These are phyloP conservation scores for Zea mays DNA, from an alignment of 176 grass and related monocot genomes.

Conservation along the genomic window DNA sequence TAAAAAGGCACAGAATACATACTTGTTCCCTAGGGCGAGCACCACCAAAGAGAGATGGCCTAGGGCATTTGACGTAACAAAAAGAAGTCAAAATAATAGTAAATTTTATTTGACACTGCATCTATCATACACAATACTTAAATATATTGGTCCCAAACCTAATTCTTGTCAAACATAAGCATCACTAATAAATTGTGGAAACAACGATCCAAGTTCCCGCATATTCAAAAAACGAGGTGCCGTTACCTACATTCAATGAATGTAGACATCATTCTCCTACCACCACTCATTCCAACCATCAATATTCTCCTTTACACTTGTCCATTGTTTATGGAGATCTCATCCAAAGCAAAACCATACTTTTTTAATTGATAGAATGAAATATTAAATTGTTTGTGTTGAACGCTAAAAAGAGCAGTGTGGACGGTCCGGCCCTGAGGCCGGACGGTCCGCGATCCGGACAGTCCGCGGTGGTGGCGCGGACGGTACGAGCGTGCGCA, in stretches of 20 bases:
- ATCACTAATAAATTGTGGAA: background rate
- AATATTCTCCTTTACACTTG: background rate
- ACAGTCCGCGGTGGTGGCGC: too few relatives aligned
- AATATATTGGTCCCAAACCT: background rate
- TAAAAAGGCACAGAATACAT: conserved; percentile 27
- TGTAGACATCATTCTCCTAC: conserved; percentile 9
- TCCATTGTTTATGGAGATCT: background rate
- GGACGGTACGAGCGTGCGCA: too few relatives aligned
- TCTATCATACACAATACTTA: background rate
- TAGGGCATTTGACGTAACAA: conserved; percentile 36
- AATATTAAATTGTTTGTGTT: conserved; percentile 19
- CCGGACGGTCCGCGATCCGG: too few relatives aligned
- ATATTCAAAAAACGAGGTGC: background rate
- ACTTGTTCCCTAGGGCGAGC: conserved; percentile 91
- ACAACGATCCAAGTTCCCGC: background rate
- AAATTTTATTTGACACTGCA: conserved; percentile 13
- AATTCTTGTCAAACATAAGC: conserved; percentile 13
- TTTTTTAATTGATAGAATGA: background rate
- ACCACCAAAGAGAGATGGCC: conserved; percentile 81
- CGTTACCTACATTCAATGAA: background rate
- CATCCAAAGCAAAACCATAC: background rate
- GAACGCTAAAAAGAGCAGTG: too few relatives aligned
- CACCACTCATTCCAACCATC: background rate
- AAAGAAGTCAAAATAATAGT: conserved; percentile 36
- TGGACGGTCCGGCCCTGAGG: too few relatives aligned